Base-by-base conservation (phyloP, 2,329 filamentous ascomycete genomes). In the Akanthomyces uredinophilus region DNA sequence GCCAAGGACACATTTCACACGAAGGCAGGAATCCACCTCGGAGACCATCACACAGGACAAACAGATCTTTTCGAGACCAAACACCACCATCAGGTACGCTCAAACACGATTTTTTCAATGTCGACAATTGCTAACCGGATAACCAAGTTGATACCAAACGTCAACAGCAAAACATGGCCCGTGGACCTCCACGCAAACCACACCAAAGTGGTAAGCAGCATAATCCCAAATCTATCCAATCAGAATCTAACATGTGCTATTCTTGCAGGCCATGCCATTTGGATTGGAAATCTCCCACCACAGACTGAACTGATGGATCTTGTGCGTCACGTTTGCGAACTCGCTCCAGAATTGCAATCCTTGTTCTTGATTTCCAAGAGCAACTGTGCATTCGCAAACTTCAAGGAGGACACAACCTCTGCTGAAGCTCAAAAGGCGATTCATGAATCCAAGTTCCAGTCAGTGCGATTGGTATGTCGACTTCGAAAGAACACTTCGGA, bases 301-400 rank as follows among this genome's bases (percentile, higher is more conserved):
- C 89, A 91, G 54, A 90, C 92, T 0, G 88, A 88, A 46, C 81
- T 98, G 14, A 87, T 92, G 75, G 89, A 85, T 63, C 78, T 98
- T n/a, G 96, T 97, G 58, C 87, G 95, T 64, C 91, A 97, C 72
- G 95, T 97, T 63, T 96, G 91, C 64, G 86, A 85, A 65, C 89
- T 93, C 66, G 88, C 91, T 0, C 83, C 82, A 0, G 84, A 92
- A 1, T 85, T 98, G 24, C 90, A 96, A 72, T 96, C 92, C 52
- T 79, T 98, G 0, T 97, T 98, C 67, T 78, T 98, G 41, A 98
- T 98, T 46, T 94, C 93, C 0, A 97, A 97, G 74, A 97, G 93
- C 73, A 97, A 97, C 71, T 98, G 94, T 70, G 94, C 93, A 0
- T 98, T 98, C 77, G 92, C 96, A 66, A 98, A 98, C 71, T 98